Evolutionary conservation across 1,284 basidiomycete species (phyloP).

Genomic region (Apiotrichum domesticum): DNA sequence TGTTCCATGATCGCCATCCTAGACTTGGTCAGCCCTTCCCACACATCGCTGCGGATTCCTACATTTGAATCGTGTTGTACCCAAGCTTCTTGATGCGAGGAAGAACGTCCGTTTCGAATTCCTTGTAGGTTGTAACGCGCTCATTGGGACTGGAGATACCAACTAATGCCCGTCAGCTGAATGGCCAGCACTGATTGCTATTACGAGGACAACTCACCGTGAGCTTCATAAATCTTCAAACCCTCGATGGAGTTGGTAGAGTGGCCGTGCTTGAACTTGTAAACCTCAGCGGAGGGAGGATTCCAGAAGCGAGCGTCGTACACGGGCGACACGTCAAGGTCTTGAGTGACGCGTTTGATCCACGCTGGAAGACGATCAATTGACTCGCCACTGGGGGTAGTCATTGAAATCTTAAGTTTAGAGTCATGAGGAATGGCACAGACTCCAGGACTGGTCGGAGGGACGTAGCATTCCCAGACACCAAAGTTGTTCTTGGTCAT

Average conservation of each 20-base stretch:
- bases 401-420: constrained; percentile 91
- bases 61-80: constrained; percentile 92
- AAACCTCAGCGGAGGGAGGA: constrained; percentile 63
- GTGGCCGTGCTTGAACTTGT: constrained; percentile 70
- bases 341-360: constrained; percentile 93
- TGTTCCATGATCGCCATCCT: constrained; percentile 96
- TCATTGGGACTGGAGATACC: constrained; percentile 88
- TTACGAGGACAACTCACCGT: constrained; percentile 47
- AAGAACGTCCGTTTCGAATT: constrained; percentile 79
- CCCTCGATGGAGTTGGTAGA: constrained; percentile 48
- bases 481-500: constrained; percentile 86
- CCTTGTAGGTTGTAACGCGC: constrained; percentile 88
- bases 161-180: constrained; percentile 49
- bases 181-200: too few relatives aligned
- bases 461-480: constrained; percentile 81
- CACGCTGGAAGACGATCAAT: constrained; percentile 90
- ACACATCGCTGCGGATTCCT: constrained; percentile 1
- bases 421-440: constrained; percentile 89
- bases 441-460: constrained; percentile 61
- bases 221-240: constrained; percentile 90
- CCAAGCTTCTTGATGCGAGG: constrained; percentile 85
- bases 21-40: background rate
- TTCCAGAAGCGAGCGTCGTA: constrained; percentile 99
- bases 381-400: constrained; percentile 64
- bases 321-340: constrained; percentile 77